Conservation (phyloP, 2,329 filamentous ascomycete genomes). For the Cladorrhinum sp. region DNA sequence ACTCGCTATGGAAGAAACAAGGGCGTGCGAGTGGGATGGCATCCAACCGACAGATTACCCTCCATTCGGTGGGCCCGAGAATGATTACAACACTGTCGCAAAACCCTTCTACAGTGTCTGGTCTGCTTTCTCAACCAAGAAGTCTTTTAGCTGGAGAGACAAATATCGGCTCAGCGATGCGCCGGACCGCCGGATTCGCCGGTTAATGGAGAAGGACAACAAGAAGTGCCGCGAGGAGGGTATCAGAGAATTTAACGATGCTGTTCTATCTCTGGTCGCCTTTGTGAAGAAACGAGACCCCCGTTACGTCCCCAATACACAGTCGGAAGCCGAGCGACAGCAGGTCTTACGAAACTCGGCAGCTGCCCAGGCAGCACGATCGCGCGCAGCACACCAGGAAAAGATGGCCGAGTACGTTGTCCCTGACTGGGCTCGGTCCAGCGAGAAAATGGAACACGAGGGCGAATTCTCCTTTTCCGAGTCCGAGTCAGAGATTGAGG, state of each 20-base stretch:
- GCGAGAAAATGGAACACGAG: constrained; percentile 49
- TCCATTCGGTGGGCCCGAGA: constrained; percentile 73
- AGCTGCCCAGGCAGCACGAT: constrained; percentile 78
- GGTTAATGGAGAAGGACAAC: constrained; percentile 95
- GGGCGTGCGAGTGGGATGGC: constrained; percentile 68
- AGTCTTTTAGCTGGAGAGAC: constrained; percentile 88
- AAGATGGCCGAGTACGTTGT: constrained; percentile 64
- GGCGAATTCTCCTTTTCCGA: constrained; percentile 58
- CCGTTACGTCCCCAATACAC: constrained; percentile 72
- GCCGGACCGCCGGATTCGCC: constrained; percentile 76
- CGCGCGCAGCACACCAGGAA: constrained; percentile 76
- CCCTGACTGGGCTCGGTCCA: constrained; percentile 71
- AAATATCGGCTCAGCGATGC: constrained; percentile 79
- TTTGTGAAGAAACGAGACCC: constrained; percentile 93
- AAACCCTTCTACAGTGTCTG: constrained; percentile 79
- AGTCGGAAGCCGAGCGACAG: constrained; percentile 78
- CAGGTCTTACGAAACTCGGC: constrained; percentile 73
- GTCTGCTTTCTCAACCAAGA: constrained; percentile 77
- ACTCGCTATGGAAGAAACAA: constrained; percentile 75
- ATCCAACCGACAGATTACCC: constrained; percentile 66
- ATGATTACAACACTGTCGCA: constrained; percentile 72
- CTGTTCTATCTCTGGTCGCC: constrained; percentile 77
- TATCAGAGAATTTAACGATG: constrained; percentile 86
- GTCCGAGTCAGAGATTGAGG: constrained; percentile 54
- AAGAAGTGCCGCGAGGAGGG: constrained; percentile 78